These are phyloP conservation scores for Aspergillus sergii DNA, from an alignment of 2,329 filamentous ascomycete species.

Conservation along the genomic window DNA sequence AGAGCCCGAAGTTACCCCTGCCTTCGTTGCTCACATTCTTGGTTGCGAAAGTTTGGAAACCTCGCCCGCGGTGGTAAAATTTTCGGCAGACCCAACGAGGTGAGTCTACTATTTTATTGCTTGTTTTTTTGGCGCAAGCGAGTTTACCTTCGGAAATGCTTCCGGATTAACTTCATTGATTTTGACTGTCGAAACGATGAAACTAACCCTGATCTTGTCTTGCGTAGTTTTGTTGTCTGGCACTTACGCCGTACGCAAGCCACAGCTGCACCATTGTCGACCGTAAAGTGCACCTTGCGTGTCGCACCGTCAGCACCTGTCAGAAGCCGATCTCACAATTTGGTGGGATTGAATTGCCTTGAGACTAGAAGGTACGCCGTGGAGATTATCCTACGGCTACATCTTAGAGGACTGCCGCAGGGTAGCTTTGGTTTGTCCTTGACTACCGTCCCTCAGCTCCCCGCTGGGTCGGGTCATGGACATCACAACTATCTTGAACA, in stretches of 20 bases:
- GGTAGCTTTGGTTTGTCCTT: slow-evolving; percentile 31
- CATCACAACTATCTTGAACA: slow-evolving; percentile 56
- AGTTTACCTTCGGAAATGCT: neutral
- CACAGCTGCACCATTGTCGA: neutral
- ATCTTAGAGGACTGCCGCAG: slow-evolving; percentile 18
- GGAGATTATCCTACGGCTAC: slow-evolving; percentile 18
- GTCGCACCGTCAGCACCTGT: neutral
- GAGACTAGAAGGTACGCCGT: slow-evolving; percentile 10
- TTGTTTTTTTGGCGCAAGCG: neutral
- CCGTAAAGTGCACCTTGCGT: neutral
- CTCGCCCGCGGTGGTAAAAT: slow-evolving; percentile 5
- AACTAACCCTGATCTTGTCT: neutral
- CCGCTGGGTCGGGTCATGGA: slow-evolving; percentile 50
- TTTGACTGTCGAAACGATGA: neutral
- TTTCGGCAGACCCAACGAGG: slow-evolving; percentile 1
- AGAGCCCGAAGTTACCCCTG: slow-evolving; percentile 7
- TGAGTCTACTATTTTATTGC: neutral
- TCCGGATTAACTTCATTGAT: neutral
- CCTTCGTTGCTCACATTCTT: slow-evolving; percentile 17
- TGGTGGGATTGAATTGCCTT: neutral
- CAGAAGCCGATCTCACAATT: neutral
- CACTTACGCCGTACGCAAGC: neutral
- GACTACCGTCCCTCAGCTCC: slow-evolving; percentile 32
- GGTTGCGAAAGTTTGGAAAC: slow-evolving; percentile 12
- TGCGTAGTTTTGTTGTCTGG: neutral